Conservation (phyloP, 768 basidiomycete species). For the Glaciozyma antarctica region DNA sequence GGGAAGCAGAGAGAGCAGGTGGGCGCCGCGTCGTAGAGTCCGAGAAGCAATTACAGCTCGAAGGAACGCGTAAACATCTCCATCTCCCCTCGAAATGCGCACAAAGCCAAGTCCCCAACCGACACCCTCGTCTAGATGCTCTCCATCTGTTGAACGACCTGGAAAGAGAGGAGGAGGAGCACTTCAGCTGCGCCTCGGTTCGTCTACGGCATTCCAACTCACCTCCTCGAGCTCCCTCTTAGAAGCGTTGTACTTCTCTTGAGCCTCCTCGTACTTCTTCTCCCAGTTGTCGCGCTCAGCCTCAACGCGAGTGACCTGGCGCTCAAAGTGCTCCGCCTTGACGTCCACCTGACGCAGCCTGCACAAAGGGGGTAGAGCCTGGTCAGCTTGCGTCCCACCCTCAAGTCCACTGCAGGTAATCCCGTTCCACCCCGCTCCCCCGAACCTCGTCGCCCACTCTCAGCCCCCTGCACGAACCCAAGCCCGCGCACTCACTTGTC, state of each 20-base stretch:
- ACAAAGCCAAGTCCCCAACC: neutral
- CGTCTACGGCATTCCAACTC: neutral
- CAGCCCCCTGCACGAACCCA: neutral
- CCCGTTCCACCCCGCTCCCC: neutral
- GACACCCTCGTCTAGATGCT: slow-evolving; percentile 13
- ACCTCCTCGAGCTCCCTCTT: slow-evolving; percentile 79
- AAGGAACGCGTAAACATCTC: too few relatives aligned
- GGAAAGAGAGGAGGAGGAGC: neutral
- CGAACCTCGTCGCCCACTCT: neutral
- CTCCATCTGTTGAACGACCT: slow-evolving; percentile 28
- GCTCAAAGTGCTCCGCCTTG: slow-evolving; percentile 97
- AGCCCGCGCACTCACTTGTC: slow-evolving; percentile 66
- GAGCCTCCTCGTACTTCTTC: slow-evolving; percentile 82
- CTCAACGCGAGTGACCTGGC: slow-evolving; percentile 73
- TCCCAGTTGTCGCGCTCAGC: slow-evolving; percentile 89
- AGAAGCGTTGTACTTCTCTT: slow-evolving; percentile 59
- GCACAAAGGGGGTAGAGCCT: neutral
- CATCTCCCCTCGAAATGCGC: neutral
- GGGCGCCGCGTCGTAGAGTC: too few relatives aligned
- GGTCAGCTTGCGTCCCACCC: neutral
- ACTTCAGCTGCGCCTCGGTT: too few relatives aligned
- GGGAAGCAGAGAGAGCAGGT: too few relatives aligned
- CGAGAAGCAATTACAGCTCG: too few relatives aligned
- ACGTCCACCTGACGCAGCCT: slow-evolving; percentile 94
- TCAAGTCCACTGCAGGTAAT: neutral